Conservation (phyloP, 202 grass and related monocot species). For the Setaria viridis region DNA sequence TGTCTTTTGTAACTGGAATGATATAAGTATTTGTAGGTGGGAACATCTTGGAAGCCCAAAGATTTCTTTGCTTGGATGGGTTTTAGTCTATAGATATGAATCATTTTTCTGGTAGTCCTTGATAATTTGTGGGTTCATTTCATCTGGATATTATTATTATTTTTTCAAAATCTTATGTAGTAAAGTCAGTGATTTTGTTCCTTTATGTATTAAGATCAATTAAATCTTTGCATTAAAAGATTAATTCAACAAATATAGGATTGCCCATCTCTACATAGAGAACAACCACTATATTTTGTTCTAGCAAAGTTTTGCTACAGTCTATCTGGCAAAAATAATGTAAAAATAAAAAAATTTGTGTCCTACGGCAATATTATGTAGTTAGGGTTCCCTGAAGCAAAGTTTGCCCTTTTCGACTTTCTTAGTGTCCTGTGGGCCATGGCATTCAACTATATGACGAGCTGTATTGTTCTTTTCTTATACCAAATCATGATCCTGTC, state of each 20-base stretch:
- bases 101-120: background rate
- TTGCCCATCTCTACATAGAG: no score
- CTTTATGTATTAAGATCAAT: no score
- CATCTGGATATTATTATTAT: background rate
- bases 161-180: background rate
- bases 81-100: background rate
- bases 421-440: background rate
- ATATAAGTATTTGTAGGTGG: background rate
- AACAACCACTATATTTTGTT: no score
- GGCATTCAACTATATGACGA: background rate
- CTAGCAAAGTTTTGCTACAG: no score
- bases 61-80: background rate
- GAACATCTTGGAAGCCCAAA: background rate
- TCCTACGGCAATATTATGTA: background rate
- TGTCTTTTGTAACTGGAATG: background rate
- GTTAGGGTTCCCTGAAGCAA: background rate
- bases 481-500: background rate
- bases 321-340: background rate
- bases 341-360: background rate
- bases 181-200: background rate
- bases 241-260: no score
- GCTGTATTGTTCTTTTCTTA: background rate
- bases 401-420: background rate
- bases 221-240: no score
- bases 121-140: background rate